phyloP scores from a whole-genome alignment of 176 grass and related monocot genomes.

The Triticum aestivum region DNA sequence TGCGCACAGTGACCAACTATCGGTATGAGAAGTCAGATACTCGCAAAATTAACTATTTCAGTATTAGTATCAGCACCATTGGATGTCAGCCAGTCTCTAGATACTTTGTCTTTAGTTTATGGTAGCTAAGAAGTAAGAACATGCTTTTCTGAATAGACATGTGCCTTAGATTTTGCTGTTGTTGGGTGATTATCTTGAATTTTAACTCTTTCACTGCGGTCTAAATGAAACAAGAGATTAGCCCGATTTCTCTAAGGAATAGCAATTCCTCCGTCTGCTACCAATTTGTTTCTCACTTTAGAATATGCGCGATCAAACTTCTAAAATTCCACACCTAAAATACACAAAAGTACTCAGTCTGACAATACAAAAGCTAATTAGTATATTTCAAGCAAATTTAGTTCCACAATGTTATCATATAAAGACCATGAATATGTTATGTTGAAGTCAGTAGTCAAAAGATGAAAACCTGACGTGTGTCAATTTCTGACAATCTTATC shows the following conservation, averaged over 20 bases:
- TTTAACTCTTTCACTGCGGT: background rate
- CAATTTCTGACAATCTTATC: background rate
- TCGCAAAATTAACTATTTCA: background rate
- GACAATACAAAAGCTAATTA: background rate
- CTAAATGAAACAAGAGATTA: conserved; percentile 9
- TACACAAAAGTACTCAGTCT: background rate
- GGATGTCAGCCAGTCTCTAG: background rate
- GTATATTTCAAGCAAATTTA: background rate
- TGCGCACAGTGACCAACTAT: background rate
- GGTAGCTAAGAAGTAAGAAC: conserved; percentile 9
- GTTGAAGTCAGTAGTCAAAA: background rate
- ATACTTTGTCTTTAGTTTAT: background rate
- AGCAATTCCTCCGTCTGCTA: background rate
- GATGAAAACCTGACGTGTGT: background rate
- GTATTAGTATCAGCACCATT: background rate
- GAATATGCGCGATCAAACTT: background rate
- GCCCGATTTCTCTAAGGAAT: background rate
- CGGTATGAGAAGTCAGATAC: background rate
- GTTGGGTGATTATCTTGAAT: background rate
- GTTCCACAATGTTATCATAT: background rate
- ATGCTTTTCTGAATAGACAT: conserved; percentile 12
- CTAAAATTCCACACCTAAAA: conserved; percentile 6
- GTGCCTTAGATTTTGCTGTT: background rate
- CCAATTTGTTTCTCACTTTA: background rate
- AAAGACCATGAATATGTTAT: background rate